Conservation (phyloP, 164 flowering plant genomes). For the Umbellularia californica region DNA sequence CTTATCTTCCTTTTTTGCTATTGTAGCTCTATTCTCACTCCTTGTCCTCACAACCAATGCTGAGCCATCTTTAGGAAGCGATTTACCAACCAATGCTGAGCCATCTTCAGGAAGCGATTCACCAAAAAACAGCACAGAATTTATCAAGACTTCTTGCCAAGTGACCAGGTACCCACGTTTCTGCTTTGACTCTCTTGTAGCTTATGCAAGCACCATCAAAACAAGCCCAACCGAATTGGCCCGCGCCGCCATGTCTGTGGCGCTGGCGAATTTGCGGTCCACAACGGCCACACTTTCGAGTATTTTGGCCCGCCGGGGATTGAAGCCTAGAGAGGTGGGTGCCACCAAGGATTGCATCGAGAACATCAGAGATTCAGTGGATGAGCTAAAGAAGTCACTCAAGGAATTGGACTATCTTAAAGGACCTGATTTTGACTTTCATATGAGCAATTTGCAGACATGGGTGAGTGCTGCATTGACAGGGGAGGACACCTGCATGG, state of each 20-base stretch:
- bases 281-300: conserved; percentile 23
- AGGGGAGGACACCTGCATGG: conserved; percentile 54
- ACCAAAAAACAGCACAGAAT: conserved; percentile 14
- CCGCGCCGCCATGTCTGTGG: conserved; percentile 32
- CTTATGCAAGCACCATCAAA: conserved; percentile 34
- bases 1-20: background rate
- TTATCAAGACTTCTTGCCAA: conserved; percentile 41
- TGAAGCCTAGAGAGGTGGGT: conserved; percentile 28
- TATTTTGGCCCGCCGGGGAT: conserved; percentile 8
- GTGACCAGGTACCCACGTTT: conserved; percentile 33
- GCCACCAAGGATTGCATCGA: conserved; percentile 50
- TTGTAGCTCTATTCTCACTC: background rate
- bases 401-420: conserved; percentile 33
- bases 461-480: conserved; percentile 70
- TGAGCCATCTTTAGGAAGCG: background rate
- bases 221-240: conserved; percentile 28
- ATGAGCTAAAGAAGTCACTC: conserved; percentile 40
- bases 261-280: conserved; percentile 25
- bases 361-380: conserved; percentile 37
- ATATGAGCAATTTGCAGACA: conserved; percentile 47
- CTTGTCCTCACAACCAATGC: background rate
- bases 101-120: background rate
- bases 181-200: conserved; percentile 35
- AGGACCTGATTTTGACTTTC: conserved; percentile 24
- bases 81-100: background rate